Percentiles rank a stretch among this genome's conserved stretches.
phyloP scores from a whole-genome alignment of 1,139 yeast genomes.

The Hansenula lynferdii region DNA sequence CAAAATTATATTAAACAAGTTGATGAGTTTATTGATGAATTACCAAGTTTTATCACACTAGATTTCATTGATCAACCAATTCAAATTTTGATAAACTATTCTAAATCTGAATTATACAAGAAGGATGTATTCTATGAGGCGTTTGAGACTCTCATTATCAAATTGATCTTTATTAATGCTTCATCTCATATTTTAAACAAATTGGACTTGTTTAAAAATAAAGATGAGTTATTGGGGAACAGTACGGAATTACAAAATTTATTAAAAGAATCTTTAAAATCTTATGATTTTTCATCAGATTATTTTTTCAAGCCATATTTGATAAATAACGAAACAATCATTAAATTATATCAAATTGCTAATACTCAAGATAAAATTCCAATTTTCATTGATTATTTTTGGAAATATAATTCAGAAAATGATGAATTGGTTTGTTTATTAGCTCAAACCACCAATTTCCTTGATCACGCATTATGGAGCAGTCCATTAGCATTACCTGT shows the following conservation, averaged over 20 bases:
- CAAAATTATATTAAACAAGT: conserved; percentile 19
- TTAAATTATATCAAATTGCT: conserved; percentile 26
- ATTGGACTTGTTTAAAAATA: conserved; percentile 19
- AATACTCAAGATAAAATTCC: conserved; percentile 13
- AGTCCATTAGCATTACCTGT: conserved; percentile 13
- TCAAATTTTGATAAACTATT: conserved; percentile 23
- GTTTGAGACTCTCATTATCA: conserved; percentile 25
- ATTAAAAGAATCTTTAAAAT: conserved; percentile 25
- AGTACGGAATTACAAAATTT: conserved; percentile 27
- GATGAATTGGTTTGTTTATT: conserved; percentile 14
- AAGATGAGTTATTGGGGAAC: conserved; percentile 13
- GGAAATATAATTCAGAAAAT: conserved; percentile 21
- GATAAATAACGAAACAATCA: conserved; percentile 27
- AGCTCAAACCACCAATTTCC: conserved; percentile 19
- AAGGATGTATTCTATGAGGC: conserved; percentile 20
- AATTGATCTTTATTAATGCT: conserved; percentile 17
- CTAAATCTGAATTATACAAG: conserved; percentile 23
- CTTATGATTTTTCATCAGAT: conserved; percentile 23
- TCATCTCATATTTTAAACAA: conserved; percentile 14
- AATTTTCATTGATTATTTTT: conserved; percentile 24
- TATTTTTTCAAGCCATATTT: conserved; percentile 25
- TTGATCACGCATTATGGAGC: conserved; percentile 19
- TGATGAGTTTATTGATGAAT: conserved; percentile 24
- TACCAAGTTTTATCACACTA: conserved; percentile 28
- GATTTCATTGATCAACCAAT: conserved; percentile 24